Evolutionary conservation across 2,329 filamentous ascomycete species (phyloP).

Genomic region (Tolypocladium ovalisporum): DNA sequence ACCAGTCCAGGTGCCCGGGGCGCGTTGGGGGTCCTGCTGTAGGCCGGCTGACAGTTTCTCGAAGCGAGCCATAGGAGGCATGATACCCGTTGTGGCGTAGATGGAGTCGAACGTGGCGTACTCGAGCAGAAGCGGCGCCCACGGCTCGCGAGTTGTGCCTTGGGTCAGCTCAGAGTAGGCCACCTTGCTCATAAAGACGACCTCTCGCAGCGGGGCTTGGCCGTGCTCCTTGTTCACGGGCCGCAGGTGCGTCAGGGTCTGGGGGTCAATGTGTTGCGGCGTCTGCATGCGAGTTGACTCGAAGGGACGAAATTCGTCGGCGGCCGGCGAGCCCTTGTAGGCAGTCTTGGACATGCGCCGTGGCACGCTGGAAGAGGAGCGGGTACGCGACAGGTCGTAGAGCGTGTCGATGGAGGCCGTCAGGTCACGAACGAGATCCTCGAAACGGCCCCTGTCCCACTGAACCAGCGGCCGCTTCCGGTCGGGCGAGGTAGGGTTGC

Average conservation of each 20-base stretch:
- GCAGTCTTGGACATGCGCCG: slow-evolving; percentile 17
- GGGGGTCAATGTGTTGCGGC: slow-evolving; percentile 47
- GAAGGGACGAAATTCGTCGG: slow-evolving; percentile 39
- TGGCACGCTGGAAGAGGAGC: slow-evolving; percentile 33
- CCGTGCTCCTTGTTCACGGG: slow-evolving; percentile 26
- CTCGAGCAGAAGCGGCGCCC: slow-evolving; percentile 55
- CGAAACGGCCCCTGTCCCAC: slow-evolving; percentile 63
- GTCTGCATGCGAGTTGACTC: slow-evolving; percentile 51
- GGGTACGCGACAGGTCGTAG: slow-evolving; percentile 62
- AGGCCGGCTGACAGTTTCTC: slow-evolving; percentile 51
- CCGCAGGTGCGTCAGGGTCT: slow-evolving; percentile 36
- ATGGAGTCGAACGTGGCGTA: slow-evolving; percentile 56
- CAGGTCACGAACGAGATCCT: slow-evolving; percentile 63
- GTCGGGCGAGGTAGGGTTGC: slow-evolving; percentile 33
- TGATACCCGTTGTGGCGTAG: slow-evolving; percentile 50
- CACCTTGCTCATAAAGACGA: slow-evolving; percentile 38
- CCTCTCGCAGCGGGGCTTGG: slow-evolving; percentile 27
- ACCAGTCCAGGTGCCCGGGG: slow-evolving; percentile 48
- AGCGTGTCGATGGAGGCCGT: slow-evolving; percentile 71
- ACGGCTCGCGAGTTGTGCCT: slow-evolving; percentile 31
- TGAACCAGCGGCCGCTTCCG: slow-evolving; percentile 45
- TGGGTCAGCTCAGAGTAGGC: slow-evolving; percentile 38
- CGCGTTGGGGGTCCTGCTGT: slow-evolving; percentile 40
- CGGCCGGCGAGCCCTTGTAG: slow-evolving; percentile 23
- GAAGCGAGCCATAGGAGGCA: slow-evolving; percentile 53